A percentile compares a stretch with the other conserved stretches of the same genome.
Evolutionary conservation across 495 filamentous ascomycete species (phyloP).

Genomic region (Arthonia radiata): DNA sequence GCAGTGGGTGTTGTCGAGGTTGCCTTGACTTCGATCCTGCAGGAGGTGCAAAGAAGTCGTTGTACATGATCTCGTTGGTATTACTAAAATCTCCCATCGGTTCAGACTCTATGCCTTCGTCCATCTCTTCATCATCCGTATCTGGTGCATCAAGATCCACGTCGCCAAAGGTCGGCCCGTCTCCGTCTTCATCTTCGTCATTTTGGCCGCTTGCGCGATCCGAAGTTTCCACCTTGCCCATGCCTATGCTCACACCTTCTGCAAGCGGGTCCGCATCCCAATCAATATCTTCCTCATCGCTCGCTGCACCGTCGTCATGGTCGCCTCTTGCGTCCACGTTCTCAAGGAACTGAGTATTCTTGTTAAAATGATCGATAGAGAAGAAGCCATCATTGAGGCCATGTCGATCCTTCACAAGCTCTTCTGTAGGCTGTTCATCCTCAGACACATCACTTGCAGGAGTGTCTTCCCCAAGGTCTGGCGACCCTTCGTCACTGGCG

Average conservation of each 20-base stretch:
- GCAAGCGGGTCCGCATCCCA: conserved; percentile 50
- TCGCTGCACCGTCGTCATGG: conserved; percentile 29
- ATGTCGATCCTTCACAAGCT: conserved; percentile 27
- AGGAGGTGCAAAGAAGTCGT: conserved; percentile 76
- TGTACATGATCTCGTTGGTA: conserved; percentile 67
- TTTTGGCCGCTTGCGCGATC: conserved; percentile 7
- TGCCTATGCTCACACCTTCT: conserved; percentile 1
- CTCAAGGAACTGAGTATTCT: conserved; percentile 65
- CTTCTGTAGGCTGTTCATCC: conserved; percentile 22
- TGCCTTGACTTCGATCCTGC: conserved; percentile 20
- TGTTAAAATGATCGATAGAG: conserved; percentile 94
- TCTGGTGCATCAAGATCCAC: conserved; percentile 22
- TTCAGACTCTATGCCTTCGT: no score
- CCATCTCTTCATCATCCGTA: no score
- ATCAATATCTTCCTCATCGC: conserved; percentile 64
- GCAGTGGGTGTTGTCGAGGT: conserved; percentile 17
- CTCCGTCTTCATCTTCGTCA: conserved; percentile 26
- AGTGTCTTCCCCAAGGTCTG: conserved; percentile 12
- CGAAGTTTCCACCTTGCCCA: conserved; percentile 3
- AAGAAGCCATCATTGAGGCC: conserved; percentile 91
- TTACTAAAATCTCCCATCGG: conserved; percentile 30
- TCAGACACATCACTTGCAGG: conserved; percentile 11
- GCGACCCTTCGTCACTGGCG: no score
- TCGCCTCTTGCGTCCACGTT: conserved; percentile 50
- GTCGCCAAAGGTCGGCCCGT: conserved; percentile 55